phyloP scores from a whole-genome alignment of 495 filamentous ascomycete species.

The Achaetomiella virescens region DNA sequence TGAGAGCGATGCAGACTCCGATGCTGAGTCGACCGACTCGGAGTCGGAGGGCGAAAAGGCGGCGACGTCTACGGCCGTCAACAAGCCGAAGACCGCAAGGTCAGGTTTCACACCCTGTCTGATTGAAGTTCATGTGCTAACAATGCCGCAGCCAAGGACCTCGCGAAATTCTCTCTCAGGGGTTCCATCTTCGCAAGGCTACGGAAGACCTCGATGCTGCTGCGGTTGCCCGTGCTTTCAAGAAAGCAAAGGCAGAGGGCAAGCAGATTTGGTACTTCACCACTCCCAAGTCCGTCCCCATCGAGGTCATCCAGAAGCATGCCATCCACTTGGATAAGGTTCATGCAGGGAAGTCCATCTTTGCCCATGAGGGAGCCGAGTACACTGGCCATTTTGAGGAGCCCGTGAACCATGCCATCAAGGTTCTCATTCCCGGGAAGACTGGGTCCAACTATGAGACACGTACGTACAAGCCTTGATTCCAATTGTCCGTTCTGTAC shows the following conservation, averaged over 20 bases:
- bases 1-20: constrained; percentile 15
- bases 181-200: constrained; percentile 31
- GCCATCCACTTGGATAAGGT: constrained; percentile 38
- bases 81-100: constrained; percentile 20
- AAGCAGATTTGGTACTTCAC: constrained; percentile 50
- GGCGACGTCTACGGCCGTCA: constrained; percentile 18
- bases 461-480: constrained; percentile 22
- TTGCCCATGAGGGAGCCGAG: constrained; percentile 37
- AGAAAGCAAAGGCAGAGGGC: constrained; percentile 38
- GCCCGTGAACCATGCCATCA: constrained; percentile 33
- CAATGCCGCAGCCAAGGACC: constrained; percentile 1
- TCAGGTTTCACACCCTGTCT: constrained; percentile 7
- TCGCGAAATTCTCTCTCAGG: constrained; percentile 21
- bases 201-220: constrained; percentile 29
- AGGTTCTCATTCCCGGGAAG: constrained; percentile 38
- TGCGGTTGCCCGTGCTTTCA: constrained; percentile 35
- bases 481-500: neutral
- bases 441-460: constrained; percentile 36
- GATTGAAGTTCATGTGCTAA: constrained; percentile 11
- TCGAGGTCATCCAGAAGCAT: constrained; percentile 42
- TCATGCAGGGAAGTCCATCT: constrained; percentile 29
- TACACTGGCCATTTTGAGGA: constrained; percentile 35
- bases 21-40: neutral
- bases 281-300: constrained; percentile 41
- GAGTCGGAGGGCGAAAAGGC: constrained; percentile 26